Evolutionary conservation across 306 rosid species (phyloP).

Genomic region (Alnus glutinosa): DNA sequence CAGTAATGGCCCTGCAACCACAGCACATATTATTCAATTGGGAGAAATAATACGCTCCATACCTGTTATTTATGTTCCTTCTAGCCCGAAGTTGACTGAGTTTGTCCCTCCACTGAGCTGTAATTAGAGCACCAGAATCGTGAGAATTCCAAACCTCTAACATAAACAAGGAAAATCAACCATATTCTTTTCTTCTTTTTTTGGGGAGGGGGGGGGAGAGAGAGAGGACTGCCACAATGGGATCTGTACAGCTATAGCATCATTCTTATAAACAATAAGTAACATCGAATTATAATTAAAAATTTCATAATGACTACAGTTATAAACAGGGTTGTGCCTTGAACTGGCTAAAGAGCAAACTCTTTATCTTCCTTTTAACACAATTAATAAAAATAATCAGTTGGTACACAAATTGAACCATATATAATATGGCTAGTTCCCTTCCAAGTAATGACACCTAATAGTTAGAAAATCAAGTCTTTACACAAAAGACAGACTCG

Average conservation of each 20-base stretch:
- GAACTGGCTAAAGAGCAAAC: background rate
- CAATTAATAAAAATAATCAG: background rate
- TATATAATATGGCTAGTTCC: background rate
- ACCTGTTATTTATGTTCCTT: slow-evolving; percentile 51
- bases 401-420: background rate
- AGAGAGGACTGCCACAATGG: background rate
- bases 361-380: background rate
- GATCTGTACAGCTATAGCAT: background rate
- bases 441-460: slow-evolving; percentile 7
- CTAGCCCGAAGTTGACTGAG: slow-evolving; percentile 55
- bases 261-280: background rate
- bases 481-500: background rate
- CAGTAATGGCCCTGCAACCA: background rate
- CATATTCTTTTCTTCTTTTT: background rate
- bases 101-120: slow-evolving; percentile 73
- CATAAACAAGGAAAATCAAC: background rate
- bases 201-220: background rate
- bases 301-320: background rate
- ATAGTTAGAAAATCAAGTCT: background rate
- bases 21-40: background rate
- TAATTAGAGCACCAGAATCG: background rate
- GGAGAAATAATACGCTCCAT: background rate
- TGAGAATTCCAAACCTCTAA: background rate
- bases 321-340: background rate
- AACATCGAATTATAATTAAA: background rate